phyloP scores from a whole-genome alignment of 2,329 filamentous ascomycete species.

The Penicillium glabrum region DNA sequence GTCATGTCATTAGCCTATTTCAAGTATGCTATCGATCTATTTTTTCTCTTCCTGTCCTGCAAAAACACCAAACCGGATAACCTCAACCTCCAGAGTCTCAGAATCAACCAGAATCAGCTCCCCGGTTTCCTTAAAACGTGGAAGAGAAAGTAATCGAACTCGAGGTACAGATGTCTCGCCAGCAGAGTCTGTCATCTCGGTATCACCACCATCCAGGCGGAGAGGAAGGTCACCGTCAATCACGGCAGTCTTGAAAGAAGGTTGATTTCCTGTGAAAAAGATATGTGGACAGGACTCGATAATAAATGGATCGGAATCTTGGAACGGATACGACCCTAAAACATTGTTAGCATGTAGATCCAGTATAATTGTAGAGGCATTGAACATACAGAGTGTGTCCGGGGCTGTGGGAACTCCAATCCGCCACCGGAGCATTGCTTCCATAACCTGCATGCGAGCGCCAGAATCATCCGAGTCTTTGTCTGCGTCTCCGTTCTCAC shows the following conservation, averaged over 20 bases:
- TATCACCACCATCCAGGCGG: slow-evolving; percentile 33
- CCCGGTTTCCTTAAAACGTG: slow-evolving; percentile 74
- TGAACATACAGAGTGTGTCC: slow-evolving; percentile 80
- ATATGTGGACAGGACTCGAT: slow-evolving; percentile 83
- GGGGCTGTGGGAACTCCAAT: slow-evolving; percentile 90
- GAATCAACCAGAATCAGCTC: slow-evolving; percentile 81
- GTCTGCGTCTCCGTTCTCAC: slow-evolving; percentile 26
- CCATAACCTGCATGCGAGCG: slow-evolving; percentile 83
- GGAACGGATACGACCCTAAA: slow-evolving; percentile 90
- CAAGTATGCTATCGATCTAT: slow-evolving; percentile 16
- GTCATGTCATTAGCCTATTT: slow-evolving; percentile 11
- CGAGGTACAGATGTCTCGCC: slow-evolving; percentile 61
- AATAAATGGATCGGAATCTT: slow-evolving; percentile 89
- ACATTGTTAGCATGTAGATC: slow-evolving; percentile 10
- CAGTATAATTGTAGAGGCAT: neutral
- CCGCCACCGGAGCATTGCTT: slow-evolving; percentile 89
- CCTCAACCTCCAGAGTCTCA: slow-evolving; percentile 78
- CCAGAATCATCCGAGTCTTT: slow-evolving; percentile 52
- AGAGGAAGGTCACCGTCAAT: slow-evolving; percentile 55
- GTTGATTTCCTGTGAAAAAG: slow-evolving; percentile 86
- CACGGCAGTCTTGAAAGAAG: slow-evolving; percentile 69
- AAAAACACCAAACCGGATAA: slow-evolving; percentile 59
- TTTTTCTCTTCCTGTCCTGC: slow-evolving; percentile 35
- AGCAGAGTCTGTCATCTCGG: slow-evolving; percentile 31
- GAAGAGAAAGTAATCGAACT: slow-evolving; percentile 78